A percentile compares a stretch with the other conserved stretches of the same genome.
Evolutionary conservation across 2,329 filamentous ascomycete genomes (phyloP).

Genomic region (Orbilia oligospora): DNA sequence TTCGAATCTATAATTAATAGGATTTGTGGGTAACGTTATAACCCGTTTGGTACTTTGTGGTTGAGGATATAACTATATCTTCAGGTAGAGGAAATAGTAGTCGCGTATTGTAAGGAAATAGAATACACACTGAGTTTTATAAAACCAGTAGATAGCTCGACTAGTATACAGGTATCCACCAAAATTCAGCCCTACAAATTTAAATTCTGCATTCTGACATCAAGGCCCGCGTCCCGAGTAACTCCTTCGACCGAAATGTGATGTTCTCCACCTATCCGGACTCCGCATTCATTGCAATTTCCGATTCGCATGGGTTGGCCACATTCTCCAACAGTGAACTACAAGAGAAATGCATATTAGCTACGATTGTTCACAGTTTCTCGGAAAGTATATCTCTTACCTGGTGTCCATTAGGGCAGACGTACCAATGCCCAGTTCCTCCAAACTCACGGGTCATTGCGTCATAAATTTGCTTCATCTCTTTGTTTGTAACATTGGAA

Average conservation of each 20-base stretch:
- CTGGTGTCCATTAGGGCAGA: slow-evolving; percentile 72
- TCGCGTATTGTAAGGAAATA: no score
- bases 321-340: slow-evolving; percentile 52
- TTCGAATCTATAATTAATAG: no score
- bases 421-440: slow-evolving; percentile 75
- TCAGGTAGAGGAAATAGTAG: no score
- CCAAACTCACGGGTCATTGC: slow-evolving; percentile 71
- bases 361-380: no score
- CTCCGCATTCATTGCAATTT: slow-evolving; percentile 48
- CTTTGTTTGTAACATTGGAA: slow-evolving; percentile 69
- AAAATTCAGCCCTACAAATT: background rate
- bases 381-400: slow-evolving; percentile 11
- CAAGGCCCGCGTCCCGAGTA: background rate
- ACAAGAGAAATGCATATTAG: background rate
- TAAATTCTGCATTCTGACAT: slow-evolving; percentile 28
- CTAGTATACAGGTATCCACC: no score
- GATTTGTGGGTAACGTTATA: no score
- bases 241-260: slow-evolving; percentile 31
- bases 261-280: slow-evolving; percentile 29
- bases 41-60: no score
- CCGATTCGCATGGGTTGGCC: slow-evolving; percentile 34
- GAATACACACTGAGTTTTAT: no score
- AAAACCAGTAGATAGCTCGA: no score
- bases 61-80: no score
- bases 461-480: slow-evolving; percentile 70